Conservation (phyloP, 371 early-diverging fungal genomes). For the Synchytrium microbalum region DNA sequence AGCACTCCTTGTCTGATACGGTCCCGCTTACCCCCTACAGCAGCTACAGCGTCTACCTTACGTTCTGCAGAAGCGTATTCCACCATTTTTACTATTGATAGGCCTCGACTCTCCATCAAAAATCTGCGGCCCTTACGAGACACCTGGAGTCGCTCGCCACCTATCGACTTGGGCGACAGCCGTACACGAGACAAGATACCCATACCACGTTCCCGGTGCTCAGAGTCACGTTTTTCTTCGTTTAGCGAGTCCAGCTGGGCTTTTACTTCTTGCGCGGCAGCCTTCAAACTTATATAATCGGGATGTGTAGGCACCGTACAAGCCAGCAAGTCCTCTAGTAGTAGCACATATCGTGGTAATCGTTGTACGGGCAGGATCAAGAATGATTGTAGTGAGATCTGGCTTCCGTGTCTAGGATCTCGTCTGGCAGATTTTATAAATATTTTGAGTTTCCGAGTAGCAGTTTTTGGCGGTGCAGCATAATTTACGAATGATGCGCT, state of each 20-base stretch:
- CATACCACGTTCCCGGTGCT: slow-evolving; percentile 24
- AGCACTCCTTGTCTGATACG: slow-evolving; percentile 11
- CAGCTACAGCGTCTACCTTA: slow-evolving; percentile 18
- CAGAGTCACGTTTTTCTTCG: slow-evolving; percentile 47
- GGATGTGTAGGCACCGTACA: slow-evolving; percentile 52
- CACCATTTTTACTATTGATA: too few species aligned
- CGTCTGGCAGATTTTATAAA: slow-evolving; percentile 23
- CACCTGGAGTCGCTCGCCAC: neutral
- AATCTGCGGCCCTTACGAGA: slow-evolving; percentile 2
- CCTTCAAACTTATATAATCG: slow-evolving; percentile 47
- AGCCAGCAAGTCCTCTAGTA: slow-evolving; percentile 58
- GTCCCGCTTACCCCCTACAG: slow-evolving; percentile 18
- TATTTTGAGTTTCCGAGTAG: slow-evolving; percentile 19
- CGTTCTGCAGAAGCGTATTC: neutral
- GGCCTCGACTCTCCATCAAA: too few species aligned
- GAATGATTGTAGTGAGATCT: slow-evolving; percentile 63
- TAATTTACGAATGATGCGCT: slow-evolving; percentile 6
- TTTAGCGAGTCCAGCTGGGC: slow-evolving; percentile 58
- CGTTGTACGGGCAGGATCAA: slow-evolving; percentile 76
- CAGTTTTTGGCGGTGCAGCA: slow-evolving; percentile 6
- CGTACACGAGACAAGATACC: too few species aligned
- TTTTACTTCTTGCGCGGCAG: slow-evolving; percentile 52
- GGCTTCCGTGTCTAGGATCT: slow-evolving; percentile 41
- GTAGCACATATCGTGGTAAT: slow-evolving; percentile 66
- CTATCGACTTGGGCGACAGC: too few species aligned